These are phyloP conservation scores for Magnolia officinalis DNA, from an alignment of 164 flowering plant genomes.

Conservation along the genomic window DNA sequence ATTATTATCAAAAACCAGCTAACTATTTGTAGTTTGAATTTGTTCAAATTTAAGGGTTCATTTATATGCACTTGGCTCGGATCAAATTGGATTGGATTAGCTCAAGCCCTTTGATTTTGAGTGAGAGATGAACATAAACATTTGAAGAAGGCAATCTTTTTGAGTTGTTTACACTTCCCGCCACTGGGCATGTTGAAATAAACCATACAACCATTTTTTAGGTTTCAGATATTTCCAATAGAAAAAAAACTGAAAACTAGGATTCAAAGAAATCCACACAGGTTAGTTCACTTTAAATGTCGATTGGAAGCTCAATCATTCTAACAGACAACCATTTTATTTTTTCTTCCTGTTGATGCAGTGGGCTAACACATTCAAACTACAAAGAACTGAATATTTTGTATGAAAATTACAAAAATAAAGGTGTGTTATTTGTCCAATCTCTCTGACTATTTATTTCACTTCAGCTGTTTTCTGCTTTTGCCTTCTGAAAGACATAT, in stretches of 20 bases:
- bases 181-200: too few relatives aligned
- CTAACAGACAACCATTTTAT: not conserved
- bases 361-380: slow-evolving; percentile 79
- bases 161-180: too few relatives aligned
- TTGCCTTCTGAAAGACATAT: not conserved
- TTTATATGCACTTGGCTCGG: too few relatives aligned
- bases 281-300: not conserved
- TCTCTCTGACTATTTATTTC: not conserved
- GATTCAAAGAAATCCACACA: not conserved
- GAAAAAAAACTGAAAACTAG: not conserved
- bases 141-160: too few relatives aligned
- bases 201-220: too few relatives aligned
- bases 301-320: not conserved
- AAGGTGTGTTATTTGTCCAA: slow-evolving; percentile 44
- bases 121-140: too few relatives aligned
- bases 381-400: slow-evolving; percentile 77
- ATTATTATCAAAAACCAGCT: not conserved
- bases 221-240: not conserved
- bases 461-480: not conserved
- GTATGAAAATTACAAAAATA: slow-evolving; percentile 72
- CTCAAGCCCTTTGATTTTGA: too few relatives aligned
- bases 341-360: slow-evolving; percentile 25
- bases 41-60: too few relatives aligned
- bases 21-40: not conserved
- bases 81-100: too few relatives aligned